Base-by-base conservation (phyloP, 1,139 yeast species). In the Geotrichum citri-aurantii region DNA sequence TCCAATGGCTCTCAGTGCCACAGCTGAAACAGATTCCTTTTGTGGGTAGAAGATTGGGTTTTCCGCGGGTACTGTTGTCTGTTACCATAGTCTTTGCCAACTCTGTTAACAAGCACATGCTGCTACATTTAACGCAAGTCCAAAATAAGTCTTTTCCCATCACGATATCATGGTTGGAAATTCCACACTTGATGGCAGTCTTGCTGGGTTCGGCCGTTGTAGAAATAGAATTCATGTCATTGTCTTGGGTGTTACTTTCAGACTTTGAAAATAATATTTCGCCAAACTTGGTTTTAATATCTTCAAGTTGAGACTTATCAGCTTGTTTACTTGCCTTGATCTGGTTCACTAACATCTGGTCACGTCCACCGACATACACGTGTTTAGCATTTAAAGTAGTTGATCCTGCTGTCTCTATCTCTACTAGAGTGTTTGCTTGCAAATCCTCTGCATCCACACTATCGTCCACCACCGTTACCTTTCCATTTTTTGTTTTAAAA, bases 301-400 rank as follows among this genome's bases (percentile, higher is more conserved):
- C 44, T 8, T 37, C 44, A 37, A 37, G 21, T n/a, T 37, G 44
- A n/a, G 44, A 17, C 19, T n/a, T 37, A n/a, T 37, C 44, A 7
- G 19, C 19, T 2, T 37, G 21, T 37, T 37, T 37, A 5, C 44
- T 19, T 37, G 44, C 10, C 10, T 37, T 37, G 44, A 37, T 37
- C 44, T 46, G 50, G 2, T 7, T 44, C n/a, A 27, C 42, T 1
- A 52, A 50, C 21, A 46, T 21, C 24, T 52, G 55, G 21, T 46
- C 50, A 6, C 48, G n/a, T 12, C 55, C 55, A 23, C 55, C 55
- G 5, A 52, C 29, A 14, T 46, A 21, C n/a, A 52, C 33, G 21
- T 44, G 48, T 17, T 17, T n/a, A 17, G 44, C 19, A 7, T 37
- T 37, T 17, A n/a, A 37, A n/a, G 44, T 2, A 4, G 21, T 6